Percentiles rank a stretch among this genome's conserved stretches.
Evolutionary conservation across 2,329 filamentous ascomycete genomes (phyloP).

Genomic region (Aspergillus neoniger): DNA sequence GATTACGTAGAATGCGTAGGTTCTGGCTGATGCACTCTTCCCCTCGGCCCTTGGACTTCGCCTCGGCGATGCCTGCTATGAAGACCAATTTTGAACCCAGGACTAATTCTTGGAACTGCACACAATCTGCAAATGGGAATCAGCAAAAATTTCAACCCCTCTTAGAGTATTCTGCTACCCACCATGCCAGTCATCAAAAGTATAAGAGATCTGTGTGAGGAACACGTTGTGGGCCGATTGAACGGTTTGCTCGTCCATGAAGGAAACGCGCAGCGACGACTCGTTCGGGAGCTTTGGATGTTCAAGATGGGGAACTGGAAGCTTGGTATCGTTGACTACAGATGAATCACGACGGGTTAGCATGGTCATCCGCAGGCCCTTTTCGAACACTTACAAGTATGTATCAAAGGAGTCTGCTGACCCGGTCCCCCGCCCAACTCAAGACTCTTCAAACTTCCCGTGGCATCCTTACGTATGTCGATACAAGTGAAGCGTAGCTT

Average conservation of each 20-base stretch:
- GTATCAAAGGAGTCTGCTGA: conserved; percentile 39
- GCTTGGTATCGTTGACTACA: conserved; percentile 39
- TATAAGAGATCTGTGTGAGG: conserved; percentile 44
- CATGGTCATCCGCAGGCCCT: not conserved
- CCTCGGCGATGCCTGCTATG: conserved; percentile 46
- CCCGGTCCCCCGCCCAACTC: conserved; percentile 42
- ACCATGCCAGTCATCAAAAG: conserved; percentile 47
- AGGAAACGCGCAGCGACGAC: conserved; percentile 42
- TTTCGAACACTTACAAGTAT: conserved; percentile 37
- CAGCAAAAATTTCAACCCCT: too few relatives aligned
- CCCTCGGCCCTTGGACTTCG: conserved; percentile 47
- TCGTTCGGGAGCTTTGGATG: conserved; percentile 41
- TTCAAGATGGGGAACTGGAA: conserved; percentile 46
- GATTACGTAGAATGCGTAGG: conserved; percentile 40
- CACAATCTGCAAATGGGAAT: conserved; percentile 36
- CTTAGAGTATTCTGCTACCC: not conserved
- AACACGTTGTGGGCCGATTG: conserved; percentile 42
- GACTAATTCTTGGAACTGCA: conserved; percentile 44
- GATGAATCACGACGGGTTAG: not conserved
- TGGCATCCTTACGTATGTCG: conserved; percentile 42
- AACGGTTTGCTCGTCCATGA: conserved; percentile 47
- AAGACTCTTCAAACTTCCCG: conserved; percentile 38
- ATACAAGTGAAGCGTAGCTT: conserved; percentile 43
- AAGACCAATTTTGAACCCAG: conserved; percentile 43
- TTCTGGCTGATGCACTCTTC: conserved; percentile 51